Base-by-base conservation (phyloP, 1,284 basidiomycete species). In the Pterulicium gracile region DNA sequence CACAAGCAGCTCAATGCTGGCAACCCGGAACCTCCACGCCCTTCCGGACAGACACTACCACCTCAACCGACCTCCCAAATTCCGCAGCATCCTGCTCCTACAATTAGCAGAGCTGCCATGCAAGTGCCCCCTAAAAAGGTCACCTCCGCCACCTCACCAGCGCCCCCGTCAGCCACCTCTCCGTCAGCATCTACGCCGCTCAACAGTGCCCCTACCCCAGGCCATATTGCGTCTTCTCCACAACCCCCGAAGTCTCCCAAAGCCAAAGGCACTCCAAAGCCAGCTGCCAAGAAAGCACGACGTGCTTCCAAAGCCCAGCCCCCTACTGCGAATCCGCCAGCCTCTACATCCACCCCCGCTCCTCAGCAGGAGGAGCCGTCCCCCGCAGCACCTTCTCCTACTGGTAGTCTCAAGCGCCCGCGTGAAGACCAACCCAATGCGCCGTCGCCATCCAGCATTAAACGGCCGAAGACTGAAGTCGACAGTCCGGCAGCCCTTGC, bases 391-490 rank as follows among this genome's bases (percentile, higher is more conserved):
- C 54, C 58, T 35, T 52, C 58, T 20, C 46, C 46, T 41, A 54
- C 54, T 39, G 59, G 51, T 24, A 67, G 67, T 43, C 53, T 58
- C 35, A 87, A 86, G 55, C 73, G 81, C 20, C 63, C 62, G 18
- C 74, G 80, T 15, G 80, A 84, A 46, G 79, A 85, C 14, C 79
- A 79, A 5, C 47, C 58, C 0, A 46, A 58, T 27, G 49, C 56
- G 4, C 48, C 47, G 20, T 49, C 48, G 46, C 76, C 76, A 5
- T 80, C 79, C 2, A 78, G 82, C 3, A 77, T 81, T 15, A 88
- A 88, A 63, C 77, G 80, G 44, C 56, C 62, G 35, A 86, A 79
- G 67, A 75, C 70, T 12, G 81, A 87, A 46, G 83, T 77, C 76
- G 80, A 81, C 42, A 73, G 73, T 14, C 65, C 72, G n/a, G n/a